Conservation (phyloP, 176 grass and related monocot genomes). For the Paspalum vaginatum region DNA sequence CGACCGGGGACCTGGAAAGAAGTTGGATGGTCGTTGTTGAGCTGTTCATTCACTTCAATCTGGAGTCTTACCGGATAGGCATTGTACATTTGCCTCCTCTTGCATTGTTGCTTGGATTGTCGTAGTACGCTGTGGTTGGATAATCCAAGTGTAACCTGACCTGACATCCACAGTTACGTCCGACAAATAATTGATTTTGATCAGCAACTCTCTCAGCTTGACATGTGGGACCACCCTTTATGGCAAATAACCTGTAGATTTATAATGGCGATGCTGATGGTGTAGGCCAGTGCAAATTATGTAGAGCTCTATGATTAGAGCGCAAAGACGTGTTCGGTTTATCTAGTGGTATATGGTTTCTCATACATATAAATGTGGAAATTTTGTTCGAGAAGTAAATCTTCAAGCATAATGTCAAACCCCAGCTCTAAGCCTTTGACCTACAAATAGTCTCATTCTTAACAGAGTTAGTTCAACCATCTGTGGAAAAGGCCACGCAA, state of each 20-base stretch:
- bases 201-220: background rate
- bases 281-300: background rate
- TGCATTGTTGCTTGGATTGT: background rate
- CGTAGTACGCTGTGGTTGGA: background rate
- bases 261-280: background rate
- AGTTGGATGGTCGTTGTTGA: conserved; percentile 46
- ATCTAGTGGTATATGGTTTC: background rate
- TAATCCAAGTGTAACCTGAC: too few species aligned
- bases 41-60: conserved; percentile 27
- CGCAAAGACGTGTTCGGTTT: background rate
- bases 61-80: conserved; percentile 21
- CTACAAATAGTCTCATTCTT: too few species aligned
- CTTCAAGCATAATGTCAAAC: too few species aligned
- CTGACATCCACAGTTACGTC: too few species aligned
- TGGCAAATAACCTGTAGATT: background rate
- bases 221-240: background rate
- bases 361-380: too few species aligned
- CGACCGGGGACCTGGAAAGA: conserved; percentile 4
- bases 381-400: too few species aligned
- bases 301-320: background rate
- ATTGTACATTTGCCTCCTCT: background rate
- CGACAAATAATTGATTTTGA: too few species aligned
- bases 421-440: too few species aligned
- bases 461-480: too few species aligned
- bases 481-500: too few species aligned